Percentiles rank a stretch among this genome's conserved stretches.
Evolutionary conservation across 768 basidiomycete genomes (phyloP).

Genomic region (Chalciporus piperatus): DNA sequence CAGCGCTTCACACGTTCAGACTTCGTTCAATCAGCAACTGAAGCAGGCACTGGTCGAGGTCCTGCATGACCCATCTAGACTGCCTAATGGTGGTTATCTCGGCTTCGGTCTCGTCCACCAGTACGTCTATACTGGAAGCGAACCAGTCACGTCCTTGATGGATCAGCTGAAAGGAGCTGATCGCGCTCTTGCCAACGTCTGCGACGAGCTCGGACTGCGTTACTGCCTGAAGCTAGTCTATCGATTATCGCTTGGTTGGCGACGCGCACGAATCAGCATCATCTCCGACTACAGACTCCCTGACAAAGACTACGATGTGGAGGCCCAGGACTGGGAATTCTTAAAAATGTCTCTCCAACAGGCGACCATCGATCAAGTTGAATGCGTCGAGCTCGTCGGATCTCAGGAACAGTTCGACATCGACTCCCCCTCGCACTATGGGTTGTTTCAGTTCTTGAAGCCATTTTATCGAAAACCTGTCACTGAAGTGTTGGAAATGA

Average conservation of each 20-base stretch:
- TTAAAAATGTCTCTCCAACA: background rate
- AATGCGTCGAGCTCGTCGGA: slow-evolving; percentile 4
- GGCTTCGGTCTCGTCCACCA: too few relatives aligned
- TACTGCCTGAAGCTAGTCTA: slow-evolving; percentile 2
- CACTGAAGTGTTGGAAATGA: slow-evolving; percentile 10
- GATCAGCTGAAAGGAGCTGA: too few relatives aligned
- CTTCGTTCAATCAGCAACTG: background rate
- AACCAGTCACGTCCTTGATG: too few relatives aligned
- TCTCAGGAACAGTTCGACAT: background rate
- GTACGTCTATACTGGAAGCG: too few relatives aligned
- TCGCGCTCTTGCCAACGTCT: too few relatives aligned
- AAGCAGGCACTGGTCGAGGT: slow-evolving; percentile 11
- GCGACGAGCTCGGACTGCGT: slow-evolving; percentile 2
- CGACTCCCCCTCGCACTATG: too few relatives aligned
- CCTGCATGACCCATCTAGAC: slow-evolving; percentile 24
- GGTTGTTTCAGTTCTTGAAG: background rate
- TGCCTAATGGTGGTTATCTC: slow-evolving; percentile 34
- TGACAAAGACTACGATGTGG: background rate
- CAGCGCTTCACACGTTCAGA: background rate
- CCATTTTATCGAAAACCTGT: background rate
- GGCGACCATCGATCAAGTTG: background rate
- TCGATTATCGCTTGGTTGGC: too few relatives aligned
- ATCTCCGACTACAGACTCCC: background rate
- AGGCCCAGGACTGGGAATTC: too few relatives aligned
- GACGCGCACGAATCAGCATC: background rate